Base-by-base conservation (phyloP, 768 basidiomycete genomes). In the Mycena venus region DNA sequence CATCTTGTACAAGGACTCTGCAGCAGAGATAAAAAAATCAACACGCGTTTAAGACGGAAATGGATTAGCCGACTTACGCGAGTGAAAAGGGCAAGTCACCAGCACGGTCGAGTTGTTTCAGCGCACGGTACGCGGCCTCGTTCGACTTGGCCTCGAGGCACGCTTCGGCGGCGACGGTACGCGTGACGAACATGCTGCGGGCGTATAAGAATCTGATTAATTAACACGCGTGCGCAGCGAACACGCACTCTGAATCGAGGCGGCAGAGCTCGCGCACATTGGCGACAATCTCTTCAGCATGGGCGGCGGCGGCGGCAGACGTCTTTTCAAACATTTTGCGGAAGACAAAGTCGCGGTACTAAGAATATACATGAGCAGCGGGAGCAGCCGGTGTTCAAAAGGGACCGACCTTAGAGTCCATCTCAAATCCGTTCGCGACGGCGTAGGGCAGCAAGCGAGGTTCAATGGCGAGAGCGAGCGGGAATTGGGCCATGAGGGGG, bases 331-430 rank as follows among this genome's bases (percentile, higher is more conserved):
- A 95, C 90, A 95, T 95, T 81, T 94, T 94, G 58, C 94, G 92
- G 80, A 95, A 95, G n/a, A 95, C 91, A 78, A 95, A 95, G 79
- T 95, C 91, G 56, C 94, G 93, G 81, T 95, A 94, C 93, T 95
- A 73, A 14, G 63, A 15, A 23, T 38, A 67, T 36, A 4, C 25
- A 68, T 49, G 53, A 67, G 31, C 61, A 34, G 44, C 56, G n/a
- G 21, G n/a, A 14, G 44, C 61, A 49, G 58, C 36, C 68, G 69
- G 56, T 73, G 61, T 68, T 59, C 63, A 6, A 14, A 70, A 42
- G 36, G 63, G 59, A 40, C 40, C 29, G 75, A 92, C 94, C 87
- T 94, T 94, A 80, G 88, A 88, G 78, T 95, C 94, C 93, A 95
- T 93, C 44, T 84, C 84, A 81, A 95, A 95, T 17, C 94, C 94